Evolutionary conservation across 768 basidiomycete species (phyloP), one percentile per base, ranked within the genome.

Genomic region (Psilocybe sp.): DNA sequence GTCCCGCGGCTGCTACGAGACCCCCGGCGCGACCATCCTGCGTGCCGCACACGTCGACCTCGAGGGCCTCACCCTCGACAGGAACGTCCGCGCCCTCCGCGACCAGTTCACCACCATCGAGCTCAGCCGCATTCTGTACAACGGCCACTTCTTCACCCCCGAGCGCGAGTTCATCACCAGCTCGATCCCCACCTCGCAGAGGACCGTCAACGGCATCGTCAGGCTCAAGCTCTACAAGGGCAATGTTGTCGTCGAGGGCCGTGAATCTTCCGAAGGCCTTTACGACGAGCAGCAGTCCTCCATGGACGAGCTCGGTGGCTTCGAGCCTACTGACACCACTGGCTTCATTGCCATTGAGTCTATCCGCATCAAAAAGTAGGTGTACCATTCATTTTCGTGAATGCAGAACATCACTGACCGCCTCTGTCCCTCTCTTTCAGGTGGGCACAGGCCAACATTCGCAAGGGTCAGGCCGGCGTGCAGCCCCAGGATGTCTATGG

Each of bases 91-190:
- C 49, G 87, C 91, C 16, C 76, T 98, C 49, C 80, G 97, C 32
- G 97, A 99, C 69, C 89, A 92, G 65, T 99, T 98, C 72, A 78
- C 97, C 60, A 98, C 97, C 18, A 76, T 91, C 60, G 87, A 88
- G 66, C 77, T 98, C 48, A 85, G 90, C 68, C 77, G 86, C 58
- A 95, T 99, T 63, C 75, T 99, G 42, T 98, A 99, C 79, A 98
- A 98, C 64, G 97, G 96, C 34, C 93, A 96, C 74, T 98, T 93
- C 84, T 99, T 98, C 81, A 96, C 94, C n/a, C 95, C 97, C 40
- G 97, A 98, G 72, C 81, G 96, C 57, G 97, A 98, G 72, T 98
- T 98, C 63, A 74, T 98, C 62, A 87, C 86, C 39, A 84, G 86
- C 62, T 81, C 89, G 47, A 92, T 98, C 64, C 92, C 94, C 4